These are phyloP conservation scores for Piedraia hortae DNA, from an alignment of 2,329 filamentous ascomycete genomes.

Conservation along the genomic window DNA sequence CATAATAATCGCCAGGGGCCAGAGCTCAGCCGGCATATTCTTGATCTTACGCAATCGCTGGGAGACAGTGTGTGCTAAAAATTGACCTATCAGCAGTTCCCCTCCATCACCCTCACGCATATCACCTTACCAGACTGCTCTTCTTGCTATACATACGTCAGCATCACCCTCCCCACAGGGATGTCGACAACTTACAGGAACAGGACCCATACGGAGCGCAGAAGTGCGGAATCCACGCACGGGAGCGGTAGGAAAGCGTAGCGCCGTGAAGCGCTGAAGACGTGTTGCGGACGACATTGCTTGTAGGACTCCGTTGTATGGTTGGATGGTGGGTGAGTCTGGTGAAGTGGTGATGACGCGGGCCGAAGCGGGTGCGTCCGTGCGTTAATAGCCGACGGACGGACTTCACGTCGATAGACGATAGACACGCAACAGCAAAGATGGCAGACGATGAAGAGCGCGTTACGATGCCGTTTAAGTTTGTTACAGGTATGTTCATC, in stretches of 20 bases:
- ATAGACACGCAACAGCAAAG: constrained; percentile 21
- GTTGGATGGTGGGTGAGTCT: no score
- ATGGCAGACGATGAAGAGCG: constrained; percentile 80
- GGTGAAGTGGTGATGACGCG: constrained; percentile 1
- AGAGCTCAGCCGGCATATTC: constrained; percentile 77
- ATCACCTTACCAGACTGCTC: constrained; percentile 30
- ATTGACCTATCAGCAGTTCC: no score
- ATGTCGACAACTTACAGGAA: constrained; percentile 8
- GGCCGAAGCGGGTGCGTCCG: background rate
- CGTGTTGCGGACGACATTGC: background rate
- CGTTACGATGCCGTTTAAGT: constrained; percentile 99
- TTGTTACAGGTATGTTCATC: constrained; percentile 65
- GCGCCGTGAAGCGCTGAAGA: constrained; percentile 7
- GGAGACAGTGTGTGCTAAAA: constrained; percentile 74
- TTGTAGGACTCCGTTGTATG: no score
- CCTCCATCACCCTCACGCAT: no score
- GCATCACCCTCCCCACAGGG: constrained; percentile 5
- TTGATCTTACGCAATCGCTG: constrained; percentile 77
- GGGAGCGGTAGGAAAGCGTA: constrained; percentile 1
- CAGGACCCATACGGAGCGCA: constrained; percentile 9
- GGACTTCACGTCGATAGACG: background rate
- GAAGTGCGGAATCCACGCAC: constrained; percentile 8
- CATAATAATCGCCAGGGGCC: constrained; percentile 78
- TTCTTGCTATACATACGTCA: constrained; percentile 29
- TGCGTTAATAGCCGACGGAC: background rate